These are phyloP conservation scores for Kwoniella dejecticola DNA, from an alignment of 768 basidiomycete genomes.

Conservation along the genomic window DNA sequence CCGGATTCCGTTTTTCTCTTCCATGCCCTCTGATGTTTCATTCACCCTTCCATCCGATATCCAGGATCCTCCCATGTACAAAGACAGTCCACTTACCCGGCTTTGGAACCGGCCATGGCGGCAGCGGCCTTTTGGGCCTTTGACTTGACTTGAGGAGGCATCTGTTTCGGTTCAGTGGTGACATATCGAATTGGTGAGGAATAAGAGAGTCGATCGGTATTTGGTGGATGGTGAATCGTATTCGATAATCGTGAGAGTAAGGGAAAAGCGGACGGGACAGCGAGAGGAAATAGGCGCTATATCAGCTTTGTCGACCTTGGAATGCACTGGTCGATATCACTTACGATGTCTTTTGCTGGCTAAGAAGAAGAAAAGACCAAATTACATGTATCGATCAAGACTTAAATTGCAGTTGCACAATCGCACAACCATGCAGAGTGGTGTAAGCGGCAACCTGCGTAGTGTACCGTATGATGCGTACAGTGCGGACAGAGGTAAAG, in stretches of 20 bases:
- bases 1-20: too few relatives aligned
- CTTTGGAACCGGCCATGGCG: constrained; percentile 55
- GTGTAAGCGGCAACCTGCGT: not conserved
- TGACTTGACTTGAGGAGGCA: constrained; percentile 54
- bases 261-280: too few relatives aligned
- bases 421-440: not conserved
- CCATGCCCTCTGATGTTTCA: too few relatives aligned
- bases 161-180: constrained; percentile 6
- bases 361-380: constrained; percentile 7
- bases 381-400: not conserved
- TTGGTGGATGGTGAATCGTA: too few relatives aligned
- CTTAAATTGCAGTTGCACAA: not conserved
- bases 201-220: too few relatives aligned
- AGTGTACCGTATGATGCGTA: not conserved
- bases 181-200: not conserved
- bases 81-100: constrained; percentile 47
- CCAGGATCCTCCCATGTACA: not conserved
- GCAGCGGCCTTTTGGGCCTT: constrained; percentile 55
- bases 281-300: not conserved
- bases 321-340: constrained; percentile 1
- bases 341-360: constrained; percentile 22
- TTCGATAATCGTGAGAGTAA: too few relatives aligned
- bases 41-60: not conserved
- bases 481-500: not conserved
- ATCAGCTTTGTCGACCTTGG: not conserved